phyloP scores from a whole-genome alignment of 345 rosid species.

The Gossypium arboreum region DNA sequence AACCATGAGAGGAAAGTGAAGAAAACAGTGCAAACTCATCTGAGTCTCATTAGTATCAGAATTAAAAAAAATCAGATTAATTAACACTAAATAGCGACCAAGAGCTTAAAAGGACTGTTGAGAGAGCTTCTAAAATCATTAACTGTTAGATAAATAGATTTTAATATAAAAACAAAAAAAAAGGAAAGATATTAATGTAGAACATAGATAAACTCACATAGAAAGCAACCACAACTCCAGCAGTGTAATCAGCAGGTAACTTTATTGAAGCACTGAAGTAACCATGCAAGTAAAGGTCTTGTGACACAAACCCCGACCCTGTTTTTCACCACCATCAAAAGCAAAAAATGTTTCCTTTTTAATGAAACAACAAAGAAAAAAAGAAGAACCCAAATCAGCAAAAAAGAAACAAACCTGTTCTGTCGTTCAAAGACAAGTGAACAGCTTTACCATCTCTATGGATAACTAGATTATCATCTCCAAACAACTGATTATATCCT shows the following conservation, averaged over 20 bases:
- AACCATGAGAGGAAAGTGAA: background rate
- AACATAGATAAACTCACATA: constrained; percentile 54
- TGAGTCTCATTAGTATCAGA: background rate
- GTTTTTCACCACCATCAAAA: constrained; percentile 16
- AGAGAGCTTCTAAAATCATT: too few relatives aligned
- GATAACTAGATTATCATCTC: constrained; percentile 67
- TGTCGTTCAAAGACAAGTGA: constrained; percentile 77
- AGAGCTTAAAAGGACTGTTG: background rate
- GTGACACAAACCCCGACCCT: constrained; percentile 98
- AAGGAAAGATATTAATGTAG: too few relatives aligned
- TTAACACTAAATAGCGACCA: background rate
- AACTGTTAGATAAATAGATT: too few relatives aligned
- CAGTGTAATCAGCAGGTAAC: constrained; percentile 93
- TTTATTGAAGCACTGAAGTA: constrained; percentile 90
- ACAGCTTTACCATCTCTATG: constrained; percentile 77
- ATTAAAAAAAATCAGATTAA: too few relatives aligned
- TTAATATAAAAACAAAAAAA: too few relatives aligned
- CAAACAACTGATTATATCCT: constrained; percentile 83
- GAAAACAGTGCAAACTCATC: constrained; percentile 4
- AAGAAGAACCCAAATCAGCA: background rate
- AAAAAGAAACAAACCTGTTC: constrained; percentile 57
- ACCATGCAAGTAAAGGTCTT: constrained; percentile 89
- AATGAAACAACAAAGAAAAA: background rate
- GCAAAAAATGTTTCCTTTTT: background rate
- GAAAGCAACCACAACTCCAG: constrained; percentile 97